Conservation (phyloP, 1,139 yeast genomes). For the Sugiyamaella pinicola region DNA sequence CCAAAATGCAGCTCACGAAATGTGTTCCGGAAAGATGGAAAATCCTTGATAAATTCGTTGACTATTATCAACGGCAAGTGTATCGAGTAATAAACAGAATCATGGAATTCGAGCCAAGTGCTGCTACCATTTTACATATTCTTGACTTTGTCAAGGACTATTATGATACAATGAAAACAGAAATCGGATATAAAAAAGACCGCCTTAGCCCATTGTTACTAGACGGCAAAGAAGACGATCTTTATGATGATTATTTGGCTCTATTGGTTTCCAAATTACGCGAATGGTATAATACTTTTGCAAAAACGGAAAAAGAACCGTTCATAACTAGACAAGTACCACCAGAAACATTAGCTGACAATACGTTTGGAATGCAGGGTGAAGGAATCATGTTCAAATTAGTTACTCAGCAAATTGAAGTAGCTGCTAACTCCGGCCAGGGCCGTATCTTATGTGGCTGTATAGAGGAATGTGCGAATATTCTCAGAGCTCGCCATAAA, state of each 20-base stretch:
- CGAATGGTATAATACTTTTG: conserved; percentile 77
- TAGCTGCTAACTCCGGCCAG: conserved; percentile 85
- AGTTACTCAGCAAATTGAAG: conserved; percentile 90
- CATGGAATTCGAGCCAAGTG: conserved; percentile 66
- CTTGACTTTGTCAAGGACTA: conserved; percentile 77
- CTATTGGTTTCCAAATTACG: conserved; percentile 70
- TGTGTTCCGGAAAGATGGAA: conserved; percentile 78
- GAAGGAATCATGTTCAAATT: conserved; percentile 78
- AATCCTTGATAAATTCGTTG: conserved; percentile 61
- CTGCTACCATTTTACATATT: conserved; percentile 48
- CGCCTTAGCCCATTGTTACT: conserved; percentile 47
- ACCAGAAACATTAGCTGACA: conserved; percentile 71
- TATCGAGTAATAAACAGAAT: conserved; percentile 64
- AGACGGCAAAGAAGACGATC: conserved; percentile 67
- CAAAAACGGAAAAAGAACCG: conserved; percentile 61
- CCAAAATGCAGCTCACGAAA: conserved; percentile 58
- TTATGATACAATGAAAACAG: conserved; percentile 51
- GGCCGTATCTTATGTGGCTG: conserved; percentile 84
- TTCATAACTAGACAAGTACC: conserved; percentile 66
- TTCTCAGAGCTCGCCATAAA: conserved; percentile 61
- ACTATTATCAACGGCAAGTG: conserved; percentile 68
- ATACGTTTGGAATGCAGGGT: conserved; percentile 60
- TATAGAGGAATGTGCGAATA: conserved; percentile 67
- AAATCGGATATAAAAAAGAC: conserved; percentile 44
- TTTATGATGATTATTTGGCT: conserved; percentile 69